phyloP scores from a whole-genome alignment of 495 filamentous ascomycete genomes.

The Penicillium nucicola region DNA sequence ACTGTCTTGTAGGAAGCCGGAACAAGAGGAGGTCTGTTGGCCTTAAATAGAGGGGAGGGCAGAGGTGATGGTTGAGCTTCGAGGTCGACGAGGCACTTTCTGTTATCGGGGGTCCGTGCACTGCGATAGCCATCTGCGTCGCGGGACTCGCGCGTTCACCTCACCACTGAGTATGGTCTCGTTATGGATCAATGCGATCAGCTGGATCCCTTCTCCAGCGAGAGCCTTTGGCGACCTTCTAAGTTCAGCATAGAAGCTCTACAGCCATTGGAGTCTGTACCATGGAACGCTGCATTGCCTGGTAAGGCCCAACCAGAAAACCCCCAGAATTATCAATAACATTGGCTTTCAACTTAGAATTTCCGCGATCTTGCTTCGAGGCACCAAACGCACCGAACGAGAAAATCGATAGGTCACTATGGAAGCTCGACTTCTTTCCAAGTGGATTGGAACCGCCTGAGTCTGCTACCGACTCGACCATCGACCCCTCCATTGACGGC shows the following conservation, averaged over 20 bases:
- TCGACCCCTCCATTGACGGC: slow-evolving; percentile 31
- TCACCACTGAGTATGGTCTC: slow-evolving; percentile 17
- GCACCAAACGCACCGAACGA: slow-evolving; percentile 17
- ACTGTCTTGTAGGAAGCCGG: background rate
- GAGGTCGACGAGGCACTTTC: slow-evolving; percentile 9
- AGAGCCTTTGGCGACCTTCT: slow-evolving; percentile 60
- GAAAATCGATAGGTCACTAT: slow-evolving; percentile 21
- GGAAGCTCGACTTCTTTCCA: slow-evolving; percentile 33
- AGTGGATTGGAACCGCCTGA: slow-evolving; percentile 15
- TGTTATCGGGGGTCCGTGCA: slow-evolving; percentile 39
- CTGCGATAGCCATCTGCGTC: slow-evolving; percentile 17
- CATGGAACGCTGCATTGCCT: slow-evolving; percentile 33
- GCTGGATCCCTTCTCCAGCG: slow-evolving; percentile 67
- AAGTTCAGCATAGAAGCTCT: slow-evolving; percentile 40
- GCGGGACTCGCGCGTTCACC: slow-evolving; percentile 18
- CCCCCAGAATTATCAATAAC: background rate
- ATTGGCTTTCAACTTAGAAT: slow-evolving; percentile 18
- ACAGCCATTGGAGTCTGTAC: slow-evolving; percentile 36
- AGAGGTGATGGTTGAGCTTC: slow-evolving; percentile 6
- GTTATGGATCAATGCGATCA: slow-evolving; percentile 48
- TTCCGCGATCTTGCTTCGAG: slow-evolving; percentile 26
- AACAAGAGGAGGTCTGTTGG: background rate
- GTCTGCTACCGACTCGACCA: slow-evolving; percentile 19
- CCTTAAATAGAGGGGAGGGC: background rate
- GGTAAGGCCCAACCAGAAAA: slow-evolving; percentile 22